A percentile compares a stretch with the other conserved stretches of the same genome.
These are phyloP conservation scores for Sphagnum fallax DNA, from an alignment of 228 moss, liverwort and hornwort genomes.

Conservation along the genomic window DNA sequence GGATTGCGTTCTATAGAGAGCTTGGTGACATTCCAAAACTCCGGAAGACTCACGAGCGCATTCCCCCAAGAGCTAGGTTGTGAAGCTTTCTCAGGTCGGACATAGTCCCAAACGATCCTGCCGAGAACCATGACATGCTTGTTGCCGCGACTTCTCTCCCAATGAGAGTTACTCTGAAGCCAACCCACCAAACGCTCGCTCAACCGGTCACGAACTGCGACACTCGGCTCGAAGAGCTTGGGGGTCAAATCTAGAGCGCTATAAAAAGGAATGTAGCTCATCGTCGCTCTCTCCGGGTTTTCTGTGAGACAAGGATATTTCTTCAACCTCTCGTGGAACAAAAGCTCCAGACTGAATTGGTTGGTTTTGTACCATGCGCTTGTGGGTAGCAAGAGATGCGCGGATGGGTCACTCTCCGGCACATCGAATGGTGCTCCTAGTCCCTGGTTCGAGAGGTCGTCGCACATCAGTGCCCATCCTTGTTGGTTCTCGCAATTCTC, in stretches of 20 bases:
- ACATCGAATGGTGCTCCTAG: conserved; percentile 2
- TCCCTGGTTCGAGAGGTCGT: conserved; percentile 2
- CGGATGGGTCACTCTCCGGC: not conserved
- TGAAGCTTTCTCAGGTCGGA: conserved; percentile 3
- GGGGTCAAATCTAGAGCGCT: conserved; percentile 18
- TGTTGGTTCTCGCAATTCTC: conserved; percentile 8
- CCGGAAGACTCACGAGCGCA: conserved; percentile 16
- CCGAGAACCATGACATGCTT: conserved; percentile 9
- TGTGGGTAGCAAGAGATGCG: conserved; percentile 6
- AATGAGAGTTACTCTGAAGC: conserved; percentile 5
- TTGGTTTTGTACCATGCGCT: conserved; percentile 11
- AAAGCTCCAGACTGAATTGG: conserved; percentile 7
- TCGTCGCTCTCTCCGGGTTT: conserved; percentile 1
- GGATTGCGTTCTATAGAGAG: conserved; percentile 32
- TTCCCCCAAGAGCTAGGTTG: conserved; percentile 30
- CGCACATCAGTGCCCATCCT: conserved; percentile 4
- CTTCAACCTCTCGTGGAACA: conserved; percentile 13
- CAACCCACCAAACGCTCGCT: conserved; percentile 9
- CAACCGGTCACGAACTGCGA: conserved; percentile 3
- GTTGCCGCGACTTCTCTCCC: conserved; percentile 8
- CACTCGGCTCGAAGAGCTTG: not conserved
- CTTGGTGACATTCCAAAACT: conserved; percentile 43
- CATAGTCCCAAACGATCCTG: conserved; percentile 12
- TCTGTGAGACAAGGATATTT: conserved; percentile 8
- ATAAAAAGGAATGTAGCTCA: conserved; percentile 19